Evolutionary conservation across 495 filamentous ascomycete genomes (phyloP).

Genomic region (Neurospora sp.): DNA sequence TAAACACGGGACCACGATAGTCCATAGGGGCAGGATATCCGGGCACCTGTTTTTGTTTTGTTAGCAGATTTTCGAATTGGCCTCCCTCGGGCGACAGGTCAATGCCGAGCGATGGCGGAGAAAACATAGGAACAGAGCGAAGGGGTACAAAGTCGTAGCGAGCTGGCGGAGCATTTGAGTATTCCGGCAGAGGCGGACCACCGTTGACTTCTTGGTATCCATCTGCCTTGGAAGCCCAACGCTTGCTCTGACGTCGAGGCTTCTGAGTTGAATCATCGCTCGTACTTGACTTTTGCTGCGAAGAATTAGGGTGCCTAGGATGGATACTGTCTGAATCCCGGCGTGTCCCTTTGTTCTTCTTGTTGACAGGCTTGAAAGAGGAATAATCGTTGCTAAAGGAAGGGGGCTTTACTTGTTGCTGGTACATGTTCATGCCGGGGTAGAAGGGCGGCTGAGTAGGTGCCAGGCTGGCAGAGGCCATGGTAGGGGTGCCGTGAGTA

Average conservation of each 20-base stretch:
- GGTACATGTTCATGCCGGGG: constrained; percentile 40
- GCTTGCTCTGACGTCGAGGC: constrained; percentile 32
- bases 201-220: constrained; percentile 12
- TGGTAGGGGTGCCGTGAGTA: constrained; percentile 51
- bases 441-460: constrained; percentile 53
- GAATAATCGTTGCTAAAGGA: constrained; percentile 30
- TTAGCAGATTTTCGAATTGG: constrained; percentile 69
- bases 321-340: constrained; percentile 36
- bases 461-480: constrained; percentile 48
- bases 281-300: constrained; percentile 15
- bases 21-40: constrained; percentile 20
- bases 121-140: constrained; percentile 23
- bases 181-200: constrained; percentile 11
- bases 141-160: constrained; percentile 18
- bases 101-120: constrained; percentile 27
- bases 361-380: constrained; percentile 21
- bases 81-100: constrained; percentile 61
- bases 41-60: constrained; percentile 49
- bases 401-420: constrained; percentile 59
- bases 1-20: constrained; percentile 30
- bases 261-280: constrained; percentile 17
- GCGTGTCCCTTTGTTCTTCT: constrained; percentile 31
- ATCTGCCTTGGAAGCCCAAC: constrained; percentile 23
- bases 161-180: constrained; percentile 15
- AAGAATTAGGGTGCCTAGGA: constrained; percentile 22